A percentile compares a stretch with the other conserved stretches of the same genome.
phyloP scores from a whole-genome alignment of 305 asterid species.

The Fraxinus xanthoxyloides region DNA sequence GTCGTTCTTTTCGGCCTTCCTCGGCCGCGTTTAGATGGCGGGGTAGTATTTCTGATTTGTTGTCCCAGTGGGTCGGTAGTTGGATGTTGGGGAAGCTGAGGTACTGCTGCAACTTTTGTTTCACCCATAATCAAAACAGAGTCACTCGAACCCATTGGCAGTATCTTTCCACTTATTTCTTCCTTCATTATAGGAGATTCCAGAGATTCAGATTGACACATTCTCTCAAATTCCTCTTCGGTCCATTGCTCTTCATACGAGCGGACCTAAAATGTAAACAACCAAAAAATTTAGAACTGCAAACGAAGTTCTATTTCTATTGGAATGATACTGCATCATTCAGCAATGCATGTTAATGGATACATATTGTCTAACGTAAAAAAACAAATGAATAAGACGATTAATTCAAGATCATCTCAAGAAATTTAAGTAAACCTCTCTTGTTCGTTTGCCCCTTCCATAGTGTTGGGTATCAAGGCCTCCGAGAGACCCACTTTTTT shows the following conservation, averaged over 20 bases:
- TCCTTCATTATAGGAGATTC: constrained; percentile 64
- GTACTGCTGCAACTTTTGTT: constrained; percentile 35
- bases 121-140: constrained; percentile 37
- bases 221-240: constrained; percentile 92
- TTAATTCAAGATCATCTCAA: constrained; percentile 4
- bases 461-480: constrained; percentile 91
- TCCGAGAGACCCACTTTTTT: constrained; percentile 78
- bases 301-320: background rate
- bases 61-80: background rate
- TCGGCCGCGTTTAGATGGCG: constrained; percentile 4
- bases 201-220: constrained; percentile 87
- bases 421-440: constrained; percentile 70
- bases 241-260: constrained; percentile 98
- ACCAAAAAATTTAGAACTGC: constrained; percentile 19
- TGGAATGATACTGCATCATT: background rate
- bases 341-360: background rate
- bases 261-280: constrained; percentile 65
- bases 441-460: constrained; percentile 98
- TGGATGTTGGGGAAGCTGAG: constrained; percentile 13
- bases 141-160: constrained; percentile 36
- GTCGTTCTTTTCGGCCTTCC: constrained; percentile 6
- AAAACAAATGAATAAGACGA: constrained; percentile 5
- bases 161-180: constrained; percentile 49
- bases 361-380: background rate
- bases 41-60: constrained; percentile 4